phyloP scores from a whole-genome alignment of 2,329 filamentous ascomycete species.

The Phyllosticta citribraziliensis region DNA sequence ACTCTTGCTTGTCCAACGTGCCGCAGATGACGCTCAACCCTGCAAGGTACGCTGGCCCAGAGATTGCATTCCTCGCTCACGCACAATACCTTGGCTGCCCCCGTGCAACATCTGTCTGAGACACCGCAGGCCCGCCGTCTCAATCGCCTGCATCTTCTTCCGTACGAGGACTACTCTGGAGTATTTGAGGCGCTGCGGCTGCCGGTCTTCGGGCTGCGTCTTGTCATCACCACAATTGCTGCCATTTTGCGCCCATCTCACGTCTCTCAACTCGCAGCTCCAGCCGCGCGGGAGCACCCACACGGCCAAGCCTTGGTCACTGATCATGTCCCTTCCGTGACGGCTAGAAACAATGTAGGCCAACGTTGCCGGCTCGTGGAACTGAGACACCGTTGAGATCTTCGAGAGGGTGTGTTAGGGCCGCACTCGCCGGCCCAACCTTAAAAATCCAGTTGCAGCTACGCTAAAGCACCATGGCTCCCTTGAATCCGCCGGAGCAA shows the following conservation, averaged over 20 bases:
- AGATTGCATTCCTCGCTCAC: slow-evolving; percentile 8
- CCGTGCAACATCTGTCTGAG: not conserved
- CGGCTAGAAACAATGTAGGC: not conserved
- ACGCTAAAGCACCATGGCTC: not conserved
- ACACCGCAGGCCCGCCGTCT: not conserved
- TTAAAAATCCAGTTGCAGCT: not conserved
- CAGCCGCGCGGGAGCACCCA: not conserved
- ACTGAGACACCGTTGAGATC: not conserved
- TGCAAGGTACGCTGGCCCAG: slow-evolving; percentile 8
- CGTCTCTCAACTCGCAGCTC: too few relatives aligned
- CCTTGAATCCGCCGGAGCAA: not conserved
- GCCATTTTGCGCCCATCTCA: not conserved
- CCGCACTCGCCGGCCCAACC: not conserved
- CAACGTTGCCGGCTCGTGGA: not conserved
- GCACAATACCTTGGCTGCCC: not conserved
- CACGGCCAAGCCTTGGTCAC: not conserved
- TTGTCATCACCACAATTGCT: not conserved
- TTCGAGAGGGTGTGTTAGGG: not conserved
- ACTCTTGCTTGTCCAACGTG: not conserved
- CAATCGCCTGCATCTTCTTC: not conserved
- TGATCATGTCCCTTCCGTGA: not conserved
- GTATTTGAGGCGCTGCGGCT: not conserved
- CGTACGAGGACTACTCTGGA: not conserved
- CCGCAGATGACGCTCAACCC: not conserved
- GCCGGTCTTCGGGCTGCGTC: not conserved